Base-by-base conservation (phyloP, 2,329 filamentous ascomycete genomes). In the Zymoseptoria passerinii region DNA sequence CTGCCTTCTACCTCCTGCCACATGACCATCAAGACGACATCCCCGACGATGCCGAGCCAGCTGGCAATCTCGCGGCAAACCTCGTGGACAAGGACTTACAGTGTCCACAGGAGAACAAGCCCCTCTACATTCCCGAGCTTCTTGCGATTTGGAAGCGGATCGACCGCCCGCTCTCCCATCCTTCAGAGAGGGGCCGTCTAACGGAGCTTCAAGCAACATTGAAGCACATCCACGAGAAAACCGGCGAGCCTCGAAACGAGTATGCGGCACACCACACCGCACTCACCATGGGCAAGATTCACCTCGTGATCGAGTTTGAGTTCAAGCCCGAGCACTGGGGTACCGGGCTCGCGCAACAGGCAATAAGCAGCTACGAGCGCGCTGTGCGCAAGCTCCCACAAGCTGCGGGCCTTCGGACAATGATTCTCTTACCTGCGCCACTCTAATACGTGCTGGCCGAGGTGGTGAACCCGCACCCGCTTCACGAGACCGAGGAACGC, bases 301-400 rank as follows among this genome's bases (percentile, higher is more conserved):
- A 58, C 35, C 50, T 58, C 56, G 50, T 58, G 3, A 40, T n/a
- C 8, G 51, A 53, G 8, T 58, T 58, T 27, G n/a, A 20, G 10
- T 20, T 53, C 16, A 8, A 8, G 3, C n/a, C 35, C 1, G 13
- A 48, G 35, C 28, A 29, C 35, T 44, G 44, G 5, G 56, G 56
- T 16, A 13, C 16, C 6, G 56, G 56, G 8, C 19, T 58, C 9
- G 56, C 56, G 28, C 56, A 58, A 9, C 44, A 48, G 6, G 40
- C 16, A 2, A 50, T 58, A 28, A n/a, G 49, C 10, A 18, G 40
- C n/a, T 58, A 58, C 23, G 20, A 23, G 20, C 20, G 28, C 10
- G 50, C 50, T 8, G 5, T 52, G 7, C 8, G 16, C 7, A 23
- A 28, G n/a, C 50, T 52, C 20, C 19, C 19, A 3, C 20, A 28